Base-by-base conservation (phyloP, 2,329 filamentous ascomycete genomes). In the Periconia digitata region DNA sequence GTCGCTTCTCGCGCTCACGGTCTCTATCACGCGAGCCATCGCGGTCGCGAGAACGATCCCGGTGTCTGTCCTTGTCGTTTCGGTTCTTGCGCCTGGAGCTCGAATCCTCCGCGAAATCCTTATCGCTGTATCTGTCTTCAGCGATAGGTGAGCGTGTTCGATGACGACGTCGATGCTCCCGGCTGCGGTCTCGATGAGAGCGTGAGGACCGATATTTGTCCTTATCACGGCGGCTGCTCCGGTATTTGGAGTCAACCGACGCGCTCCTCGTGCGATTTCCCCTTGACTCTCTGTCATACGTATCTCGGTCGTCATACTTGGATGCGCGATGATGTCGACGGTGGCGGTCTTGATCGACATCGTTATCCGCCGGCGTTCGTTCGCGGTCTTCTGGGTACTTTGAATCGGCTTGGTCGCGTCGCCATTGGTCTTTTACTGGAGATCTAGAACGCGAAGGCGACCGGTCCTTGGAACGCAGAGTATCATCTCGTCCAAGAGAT, bases 201-300 rank as follows among this genome's bases (percentile, higher is more conserved):
- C 74, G 73, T n/a, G 73, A 76, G 5, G 74, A 74, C 10, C 72
- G 71, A 40, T 74, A 59, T 42, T 68, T 70, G 7, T 75, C 73
- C 48, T 72, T 74, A 1, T 71, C 27, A 10, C 10, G 74, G 23
- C 69, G 66, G 20, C 72, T 84, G 56, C 83, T 84, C 52, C 83
- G 82, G 58, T 85, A 82, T 54, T 79, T 82, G 32, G 71, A 72
- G 8, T 83, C 81, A 1, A 80, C 81, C 2, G 88, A 90, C 5
- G 79, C 78, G 5, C 87, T 89, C 48, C 86, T 79, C 1, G 86
- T 85, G 40, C 82, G 79, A 40, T 84, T 79, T 16, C 62, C 66
- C 23, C 63, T 63, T 36, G 58, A 61, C 0, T 85, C 84, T 43
- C 80, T 79, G 40, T 84, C 79, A 12, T 70, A 66, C 60, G 24